A percentile compares a stretch with the other conserved stretches of the same genome.
phyloP scores from a whole-genome alignment of 768 basidiomycete species.

The Phlebiopsis flavidoalba region DNA sequence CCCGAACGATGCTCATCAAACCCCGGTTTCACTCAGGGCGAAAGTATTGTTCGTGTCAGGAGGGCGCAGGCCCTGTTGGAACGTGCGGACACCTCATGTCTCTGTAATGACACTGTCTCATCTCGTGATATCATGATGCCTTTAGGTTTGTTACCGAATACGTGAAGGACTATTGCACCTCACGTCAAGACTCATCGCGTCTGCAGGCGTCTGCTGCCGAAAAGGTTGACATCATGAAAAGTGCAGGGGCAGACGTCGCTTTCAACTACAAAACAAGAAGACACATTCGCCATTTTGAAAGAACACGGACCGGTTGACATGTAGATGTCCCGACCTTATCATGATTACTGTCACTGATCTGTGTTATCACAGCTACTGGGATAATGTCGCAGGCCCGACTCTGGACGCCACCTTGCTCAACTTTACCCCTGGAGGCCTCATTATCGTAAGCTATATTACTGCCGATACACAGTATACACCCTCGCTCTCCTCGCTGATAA shows the following conservation, averaged over 20 bases:
- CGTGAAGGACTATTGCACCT: constrained; percentile 29
- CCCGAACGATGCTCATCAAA: not conserved
- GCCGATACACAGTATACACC: not conserved
- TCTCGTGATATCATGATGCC: not conserved
- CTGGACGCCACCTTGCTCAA: constrained; percentile 3
- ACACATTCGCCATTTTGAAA: constrained; percentile 41
- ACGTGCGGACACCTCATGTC: constrained; percentile 33
- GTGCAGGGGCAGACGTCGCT: constrained; percentile 53
- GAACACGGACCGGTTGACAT: constrained; percentile 51
- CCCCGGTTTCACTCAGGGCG: constrained; percentile 26
- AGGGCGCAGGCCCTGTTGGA: constrained; percentile 47
- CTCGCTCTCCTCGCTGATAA: no score
- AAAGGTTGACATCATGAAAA: constrained; percentile 53
- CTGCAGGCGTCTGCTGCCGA: constrained; percentile 62
- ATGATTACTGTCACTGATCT: not conserved
- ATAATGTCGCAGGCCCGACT: constrained; percentile 7
- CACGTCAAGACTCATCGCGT: constrained; percentile 55
- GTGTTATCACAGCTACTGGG: constrained; percentile 5
- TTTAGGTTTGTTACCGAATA: constrained; percentile 30
- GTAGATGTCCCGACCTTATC: constrained; percentile 16
- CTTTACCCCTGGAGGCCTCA: not conserved
- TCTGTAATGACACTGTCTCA: not conserved
- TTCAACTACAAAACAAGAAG: constrained; percentile 66
- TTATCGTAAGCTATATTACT: not conserved
- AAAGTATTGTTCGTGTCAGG: constrained; percentile 43